These are phyloP conservation scores for Lactifluus volemus DNA, from an alignment of 768 basidiomycete genomes.

Conservation along the genomic window DNA sequence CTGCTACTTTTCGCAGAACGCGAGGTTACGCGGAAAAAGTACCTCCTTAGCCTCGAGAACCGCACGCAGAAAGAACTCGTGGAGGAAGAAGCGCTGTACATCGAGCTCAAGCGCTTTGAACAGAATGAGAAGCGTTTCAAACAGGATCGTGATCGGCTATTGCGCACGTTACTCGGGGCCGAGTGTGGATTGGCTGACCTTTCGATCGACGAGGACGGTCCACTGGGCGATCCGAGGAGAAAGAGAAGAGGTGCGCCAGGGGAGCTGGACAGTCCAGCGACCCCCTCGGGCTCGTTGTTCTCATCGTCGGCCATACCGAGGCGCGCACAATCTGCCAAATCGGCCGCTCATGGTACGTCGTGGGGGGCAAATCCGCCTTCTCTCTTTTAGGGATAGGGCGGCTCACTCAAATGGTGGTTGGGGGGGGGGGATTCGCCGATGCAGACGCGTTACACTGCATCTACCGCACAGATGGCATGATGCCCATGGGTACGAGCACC, in stretches of 20 bases:
- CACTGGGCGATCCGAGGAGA: slow-evolving; percentile 40
- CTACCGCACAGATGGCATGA: slow-evolving; percentile 50
- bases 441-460: slow-evolving; percentile 69
- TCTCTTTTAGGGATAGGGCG: neutral
- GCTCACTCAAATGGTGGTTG: too few relatives aligned
- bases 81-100: slow-evolving; percentile 90
- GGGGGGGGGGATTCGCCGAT: neutral
- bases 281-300: slow-evolving; percentile 31
- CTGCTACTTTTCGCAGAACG: slow-evolving; percentile 43
- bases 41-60: slow-evolving; percentile 77
- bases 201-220: slow-evolving; percentile 54
- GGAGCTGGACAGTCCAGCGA: slow-evolving; percentile 40
- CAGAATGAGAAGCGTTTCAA: slow-evolving; percentile 86
- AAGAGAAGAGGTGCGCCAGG: slow-evolving; percentile 40
- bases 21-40: slow-evolving; percentile 81
- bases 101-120: slow-evolving; percentile 92
- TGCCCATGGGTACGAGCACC: slow-evolving; percentile 44
- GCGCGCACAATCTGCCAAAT: slow-evolving; percentile 42
- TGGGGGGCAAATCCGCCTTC: neutral
- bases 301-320: slow-evolving; percentile 3
- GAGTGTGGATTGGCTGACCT: slow-evolving; percentile 80
- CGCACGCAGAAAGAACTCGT: slow-evolving; percentile 85
- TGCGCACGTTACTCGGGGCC: slow-evolving; percentile 75
- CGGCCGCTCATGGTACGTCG: slow-evolving; percentile 47
- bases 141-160: slow-evolving; percentile 78